Percentiles rank a stretch among this genome's conserved stretches.
These are phyloP conservation scores for Begonia loranthoides DNA, from an alignment of 306 rosid genomes.

Conservation along the genomic window DNA sequence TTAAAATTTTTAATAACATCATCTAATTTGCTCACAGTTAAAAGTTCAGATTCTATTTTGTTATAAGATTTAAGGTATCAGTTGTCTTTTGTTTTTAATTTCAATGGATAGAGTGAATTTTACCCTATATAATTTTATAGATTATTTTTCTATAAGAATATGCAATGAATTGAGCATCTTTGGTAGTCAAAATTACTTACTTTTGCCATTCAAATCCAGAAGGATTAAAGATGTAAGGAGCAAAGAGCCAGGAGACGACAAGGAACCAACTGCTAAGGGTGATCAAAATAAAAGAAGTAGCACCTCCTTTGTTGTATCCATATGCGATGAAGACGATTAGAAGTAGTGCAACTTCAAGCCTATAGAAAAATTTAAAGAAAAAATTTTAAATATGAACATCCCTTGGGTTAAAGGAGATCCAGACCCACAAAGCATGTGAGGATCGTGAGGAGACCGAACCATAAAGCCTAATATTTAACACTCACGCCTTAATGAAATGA, in stretches of 20 bases:
- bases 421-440: not conserved
- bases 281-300: constrained; percentile 61
- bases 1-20: no score
- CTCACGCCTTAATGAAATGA: constrained; percentile 97
- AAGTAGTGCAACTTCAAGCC: constrained; percentile 86
- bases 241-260: constrained; percentile 96
- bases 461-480: not conserved
- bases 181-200: constrained; percentile 29
- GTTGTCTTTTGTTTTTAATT: no score
- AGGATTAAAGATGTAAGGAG: constrained; percentile 95
- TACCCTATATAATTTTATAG: no score
- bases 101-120: no score
- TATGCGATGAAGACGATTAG: constrained; percentile 74
- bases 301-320: constrained; percentile 69
- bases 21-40: no score
- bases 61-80: no score
- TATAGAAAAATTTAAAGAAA: constrained; percentile 16
- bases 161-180: not conserved
- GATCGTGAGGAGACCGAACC: no score
- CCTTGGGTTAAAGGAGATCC: not conserved
- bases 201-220: constrained; percentile 99
- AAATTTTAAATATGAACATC: not conserved
- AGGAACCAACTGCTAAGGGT: constrained; percentile 99
- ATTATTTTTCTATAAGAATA: not conserved
- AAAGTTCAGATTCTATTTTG: no score